Percentiles rank a stretch among this genome's conserved stretches.
These are phyloP conservation scores for Cocos nucifera DNA, from an alignment of 176 grass and related monocot genomes.

Conservation along the genomic window DNA sequence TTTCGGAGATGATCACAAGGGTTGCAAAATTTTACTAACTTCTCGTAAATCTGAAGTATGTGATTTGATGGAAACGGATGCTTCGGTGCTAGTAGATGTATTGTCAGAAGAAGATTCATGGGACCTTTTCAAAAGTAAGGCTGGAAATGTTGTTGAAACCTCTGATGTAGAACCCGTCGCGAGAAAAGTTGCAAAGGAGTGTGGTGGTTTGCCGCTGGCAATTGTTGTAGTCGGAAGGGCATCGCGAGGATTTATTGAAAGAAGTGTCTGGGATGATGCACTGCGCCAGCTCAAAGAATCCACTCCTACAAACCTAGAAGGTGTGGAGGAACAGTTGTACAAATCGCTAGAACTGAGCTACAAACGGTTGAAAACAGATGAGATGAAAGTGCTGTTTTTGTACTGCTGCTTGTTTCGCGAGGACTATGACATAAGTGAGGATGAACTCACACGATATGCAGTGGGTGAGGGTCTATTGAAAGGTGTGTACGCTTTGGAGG, in stretches of 20 bases:
- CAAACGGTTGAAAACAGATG: slow-evolving; percentile 3
- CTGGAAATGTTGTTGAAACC: slow-evolving; percentile 4
- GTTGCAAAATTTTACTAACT: slow-evolving; percentile 24
- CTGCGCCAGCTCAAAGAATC: slow-evolving; percentile 11
- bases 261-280: neutral
- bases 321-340: slow-evolving; percentile 14
- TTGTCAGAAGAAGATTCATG: slow-evolving; percentile 23
- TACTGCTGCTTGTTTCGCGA: slow-evolving; percentile 19
- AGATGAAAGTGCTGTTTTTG: slow-evolving; percentile 19
- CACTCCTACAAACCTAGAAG: neutral
- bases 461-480: slow-evolving; percentile 4
- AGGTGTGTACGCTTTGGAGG: neutral
- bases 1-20: neutral
- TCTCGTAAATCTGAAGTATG: slow-evolving; percentile 20
- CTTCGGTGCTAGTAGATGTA: slow-evolving; percentile 1
- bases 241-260: neutral
- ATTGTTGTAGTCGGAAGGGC: slow-evolving; percentile 18
- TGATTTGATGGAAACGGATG: slow-evolving; percentile 16
- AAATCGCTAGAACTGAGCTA: slow-evolving; percentile 24
- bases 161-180: slow-evolving; percentile 18
- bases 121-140: slow-evolving; percentile 23
- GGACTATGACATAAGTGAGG: slow-evolving; percentile 20
- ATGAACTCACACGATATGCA: slow-evolving; percentile 7
- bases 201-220: slow-evolving; percentile 22
- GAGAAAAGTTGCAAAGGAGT: slow-evolving; percentile 8